Percentiles rank a stretch among this genome's conserved stretches.
phyloP scores from a whole-genome alignment of 495 filamentous ascomycete species.

The Penicillium herquei region DNA sequence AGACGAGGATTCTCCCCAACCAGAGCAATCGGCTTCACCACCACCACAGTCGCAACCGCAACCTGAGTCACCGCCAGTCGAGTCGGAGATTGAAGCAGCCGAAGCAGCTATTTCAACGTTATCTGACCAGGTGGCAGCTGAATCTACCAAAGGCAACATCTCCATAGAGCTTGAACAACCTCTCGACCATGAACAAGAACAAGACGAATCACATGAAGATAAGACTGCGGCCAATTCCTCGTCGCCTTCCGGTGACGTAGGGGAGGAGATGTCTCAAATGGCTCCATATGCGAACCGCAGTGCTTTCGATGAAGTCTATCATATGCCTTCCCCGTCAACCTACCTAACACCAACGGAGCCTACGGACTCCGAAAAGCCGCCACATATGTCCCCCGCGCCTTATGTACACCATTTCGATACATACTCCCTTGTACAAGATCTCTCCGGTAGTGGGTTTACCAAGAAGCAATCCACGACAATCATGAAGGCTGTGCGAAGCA shows the following conservation, averaged over 20 bases:
- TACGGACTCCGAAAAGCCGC: conserved; percentile 46
- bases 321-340: conserved; percentile 51
- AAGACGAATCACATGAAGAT: conserved; percentile 6
- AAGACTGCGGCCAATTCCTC: conserved; percentile 14
- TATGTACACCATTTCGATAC: conserved; percentile 98
- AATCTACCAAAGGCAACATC: conserved; percentile 16
- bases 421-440: conserved; percentile 77
- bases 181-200: conserved; percentile 11
- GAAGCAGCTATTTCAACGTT: conserved; percentile 3
- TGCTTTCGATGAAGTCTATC: conserved; percentile 65
- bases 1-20: conserved; percentile 8
- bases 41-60: conserved; percentile 2
- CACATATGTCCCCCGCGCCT: conserved; percentile 67
- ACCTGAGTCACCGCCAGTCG: not conserved
- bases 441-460: conserved; percentile 67
- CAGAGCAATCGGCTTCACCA: conserved; percentile 18
- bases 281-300: conserved; percentile 31
- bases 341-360: conserved; percentile 32
- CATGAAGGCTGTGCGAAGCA: conserved; percentile 82
- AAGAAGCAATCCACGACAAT: conserved; percentile 67
- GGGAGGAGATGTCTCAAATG: conserved; percentile 32
- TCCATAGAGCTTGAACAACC: conserved; percentile 20
- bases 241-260: conserved; percentile 21
- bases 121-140: conserved; percentile 11
- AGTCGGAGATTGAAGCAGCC: not conserved